Evolutionary conservation across 192 early-diverging fungal genomes (phyloP), one percentile per base, ranked within the genome.

Genomic region (Allomyces macrogynus): DNA sequence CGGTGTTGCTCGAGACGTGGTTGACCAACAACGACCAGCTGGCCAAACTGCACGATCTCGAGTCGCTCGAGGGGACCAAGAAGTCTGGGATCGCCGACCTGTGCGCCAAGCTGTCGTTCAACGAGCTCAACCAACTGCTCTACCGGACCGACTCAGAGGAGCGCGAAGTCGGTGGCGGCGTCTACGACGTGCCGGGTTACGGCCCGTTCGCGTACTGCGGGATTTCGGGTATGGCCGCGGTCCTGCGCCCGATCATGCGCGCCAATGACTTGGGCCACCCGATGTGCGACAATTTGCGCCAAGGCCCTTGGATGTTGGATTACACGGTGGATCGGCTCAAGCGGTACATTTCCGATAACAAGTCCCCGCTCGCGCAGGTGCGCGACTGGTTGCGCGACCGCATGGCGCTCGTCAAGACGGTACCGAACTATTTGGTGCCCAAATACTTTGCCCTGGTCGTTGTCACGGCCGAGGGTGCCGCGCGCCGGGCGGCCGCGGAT

Each of bases 191-290:
- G 54, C 94, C 96, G 1, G 83, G 81, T n/a, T 77, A 84, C 69
- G 96, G 94, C 0, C 60, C 71, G 14, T 71, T 96, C 10, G 74
- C 88, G 0, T 99, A 95, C 70, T 89, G 88, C 70, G 96, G 96
- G 7, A 67, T 99, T 22, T 89, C 96, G 76, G 96, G 96, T 1
- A 91, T 91, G 68, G 82, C 90, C 66, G 86, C 91, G 23, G 83
- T 86, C 4, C 77, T 95, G 16, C 74, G 77, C n/a, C 78, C 82
- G 4, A 87, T 93, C 20, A 88, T 91, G 24, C 79, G 82, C 10
- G 78, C 78, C 62, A 99, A 94, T 67, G 87, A 99, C 70, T 73
- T 97, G 68, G 92, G 96, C 7, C 93, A 95, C 69, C 86, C 93
- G 4, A 78, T 99, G 63, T 96, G 89, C 68, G 77, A 71, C 24